Base-by-base conservation (phyloP, 2,329 filamentous ascomycete species). In the Scytalidium sp. region DNA sequence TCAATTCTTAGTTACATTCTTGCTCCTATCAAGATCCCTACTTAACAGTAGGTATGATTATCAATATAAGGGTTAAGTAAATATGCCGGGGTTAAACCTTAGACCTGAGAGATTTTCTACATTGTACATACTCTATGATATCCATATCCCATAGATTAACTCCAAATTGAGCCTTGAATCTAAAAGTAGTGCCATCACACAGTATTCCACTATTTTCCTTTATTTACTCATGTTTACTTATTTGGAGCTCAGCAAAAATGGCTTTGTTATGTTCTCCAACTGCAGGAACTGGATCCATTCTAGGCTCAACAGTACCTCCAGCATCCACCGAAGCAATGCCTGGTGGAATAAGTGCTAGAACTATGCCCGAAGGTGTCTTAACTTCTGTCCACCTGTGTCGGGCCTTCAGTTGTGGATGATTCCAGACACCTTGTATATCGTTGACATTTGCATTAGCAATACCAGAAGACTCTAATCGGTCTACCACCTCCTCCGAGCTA, bases 361-460 rank as follows among this genome's bases (percentile, higher is more conserved):
- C 67, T 3, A 19, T 55, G 0, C 79, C 76, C 2, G 57, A 64
- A 0, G 75, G 68, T 0, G 74, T 80, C 17, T 75, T 61, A 10
- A 82, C 66, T 45, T 78, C 63, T 0, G 73, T 71, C 77, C 78
- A 82, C 10, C 79, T 64, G 1, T 65, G 62, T n/a, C 79, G 64
- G 1, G 77, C 76, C 40, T 66, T 60, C 0, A 81, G 66, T 52
- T 81, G 79, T 1, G 73, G 73, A 52, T 82, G 79, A 0, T 73
- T 61, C 78, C 78, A 81, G 0, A 81, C 68, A 3, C 68, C 75
- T 10, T 75, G 65, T 75, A 82, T 79, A 41, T 78, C 71, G 48
- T 79, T 80, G 19, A 81, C 69, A 29, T 71, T 77, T 3, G 78
- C 76, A 55, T 81, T 81, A 1, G 79, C 79, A 42, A 81, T 79